A percentile compares a stretch with the other conserved stretches of the same genome.
These are phyloP conservation scores for Phytophthora tubulina DNA, from an alignment of 352 stramenopile genomes.

Conservation along the genomic window DNA sequence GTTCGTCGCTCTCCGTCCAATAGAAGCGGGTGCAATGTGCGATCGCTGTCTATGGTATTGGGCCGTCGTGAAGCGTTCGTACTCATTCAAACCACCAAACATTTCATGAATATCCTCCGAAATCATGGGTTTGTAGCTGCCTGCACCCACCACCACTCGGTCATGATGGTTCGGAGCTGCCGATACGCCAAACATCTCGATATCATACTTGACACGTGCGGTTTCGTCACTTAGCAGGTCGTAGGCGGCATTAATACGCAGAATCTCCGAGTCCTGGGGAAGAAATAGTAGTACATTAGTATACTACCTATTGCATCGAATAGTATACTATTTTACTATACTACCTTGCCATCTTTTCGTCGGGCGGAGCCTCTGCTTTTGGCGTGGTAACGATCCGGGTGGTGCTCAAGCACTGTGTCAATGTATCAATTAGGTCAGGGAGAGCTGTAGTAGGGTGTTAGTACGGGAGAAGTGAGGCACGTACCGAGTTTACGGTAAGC, in stretches of 20 bases:
- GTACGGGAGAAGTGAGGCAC: background rate
- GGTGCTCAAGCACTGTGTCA: conserved; percentile 66
- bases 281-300: conserved; percentile 1
- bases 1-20: conserved; percentile 67
- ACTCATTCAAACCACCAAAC: conserved; percentile 76
- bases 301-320: background rate
- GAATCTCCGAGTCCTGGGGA: conserved; percentile 56
- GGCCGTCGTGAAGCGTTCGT: conserved; percentile 82
- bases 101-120: conserved; percentile 79
- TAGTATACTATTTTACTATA: background rate
- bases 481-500: conserved; percentile 81
- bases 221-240: conserved; percentile 65
- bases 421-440: conserved; percentile 10
- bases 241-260: conserved; percentile 82
- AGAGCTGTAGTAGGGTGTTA: background rate
- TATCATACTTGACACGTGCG: conserved; percentile 70
- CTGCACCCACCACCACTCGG: conserved; percentile 28
- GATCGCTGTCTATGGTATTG: conserved; percentile 75
- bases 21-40: conserved; percentile 56
- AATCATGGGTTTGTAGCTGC: conserved; percentile 75
- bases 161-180: conserved; percentile 48
- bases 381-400: conserved; percentile 69
- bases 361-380: conserved; percentile 35
- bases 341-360: conserved; percentile 48
- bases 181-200: conserved; percentile 75